Conservation (phyloP, 2,329 filamentous ascomycete genomes). For the Fusarium buxicola region DNA sequence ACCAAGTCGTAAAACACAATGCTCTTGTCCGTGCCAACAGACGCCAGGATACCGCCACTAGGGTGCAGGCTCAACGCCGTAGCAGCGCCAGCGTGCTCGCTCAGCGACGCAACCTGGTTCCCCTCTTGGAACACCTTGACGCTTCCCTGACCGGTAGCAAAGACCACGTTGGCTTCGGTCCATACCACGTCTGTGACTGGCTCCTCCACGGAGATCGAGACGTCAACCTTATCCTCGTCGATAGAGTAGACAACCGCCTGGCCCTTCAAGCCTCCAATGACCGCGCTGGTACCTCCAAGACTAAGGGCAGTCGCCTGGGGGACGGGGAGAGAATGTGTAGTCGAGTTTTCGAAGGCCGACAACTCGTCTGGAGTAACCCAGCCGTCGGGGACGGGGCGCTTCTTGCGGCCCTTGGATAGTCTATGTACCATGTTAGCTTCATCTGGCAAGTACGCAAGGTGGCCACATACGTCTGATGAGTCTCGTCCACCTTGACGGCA, state of each 20-base stretch:
- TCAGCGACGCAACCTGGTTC: constrained; percentile 74
- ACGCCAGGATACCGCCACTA: constrained; percentile 83
- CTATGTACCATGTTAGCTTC: constrained; percentile 57
- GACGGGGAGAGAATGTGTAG: constrained; percentile 61
- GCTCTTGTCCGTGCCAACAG: constrained; percentile 91
- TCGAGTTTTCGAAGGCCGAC: constrained; percentile 58
- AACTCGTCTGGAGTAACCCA: constrained; percentile 86
- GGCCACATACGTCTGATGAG: constrained; percentile 77
- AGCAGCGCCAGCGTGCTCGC: constrained; percentile 84
- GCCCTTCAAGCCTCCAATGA: constrained; percentile 81
- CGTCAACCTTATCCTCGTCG: constrained; percentile 73
- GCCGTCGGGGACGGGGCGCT: constrained; percentile 84
- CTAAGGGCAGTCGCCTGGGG: constrained; percentile 62
- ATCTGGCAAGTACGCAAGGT: background rate
- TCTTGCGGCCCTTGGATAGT: constrained; percentile 88
- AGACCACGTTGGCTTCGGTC: constrained; percentile 75
- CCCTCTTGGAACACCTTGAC: constrained; percentile 85
- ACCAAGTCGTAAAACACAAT: constrained; percentile 88
- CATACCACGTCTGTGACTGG: constrained; percentile 75
- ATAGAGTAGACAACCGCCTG: constrained; percentile 81
- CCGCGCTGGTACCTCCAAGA: constrained; percentile 71
- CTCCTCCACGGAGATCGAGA: constrained; percentile 73
- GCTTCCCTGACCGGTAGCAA: constrained; percentile 79
- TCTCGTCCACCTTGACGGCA: constrained; percentile 79
- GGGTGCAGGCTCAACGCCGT: constrained; percentile 86